Conservation (phyloP, 75 land plant species). For the Adiantum capillusveneris region DNA sequence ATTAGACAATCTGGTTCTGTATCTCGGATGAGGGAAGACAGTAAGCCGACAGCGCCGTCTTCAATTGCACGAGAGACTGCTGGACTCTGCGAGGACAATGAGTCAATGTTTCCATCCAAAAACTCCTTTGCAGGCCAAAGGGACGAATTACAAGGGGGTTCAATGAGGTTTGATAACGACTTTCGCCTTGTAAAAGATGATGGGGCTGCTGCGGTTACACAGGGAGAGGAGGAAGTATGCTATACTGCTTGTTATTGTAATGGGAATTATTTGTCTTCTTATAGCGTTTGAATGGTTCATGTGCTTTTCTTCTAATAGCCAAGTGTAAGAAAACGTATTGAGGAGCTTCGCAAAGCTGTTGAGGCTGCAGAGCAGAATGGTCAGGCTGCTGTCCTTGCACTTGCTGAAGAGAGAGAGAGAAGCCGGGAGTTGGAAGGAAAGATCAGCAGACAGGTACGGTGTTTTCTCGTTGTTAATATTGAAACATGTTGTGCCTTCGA, state of each 20-base stretch:
- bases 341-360: constrained; percentile 31
- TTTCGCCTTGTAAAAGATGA: too few relatives aligned
- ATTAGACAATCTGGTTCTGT: neutral
- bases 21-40: neutral
- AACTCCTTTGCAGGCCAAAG: too few relatives aligned
- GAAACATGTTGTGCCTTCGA: too few relatives aligned
- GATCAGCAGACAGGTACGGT: constrained; percentile 34
- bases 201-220: too few relatives aligned
- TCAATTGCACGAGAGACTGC: too few relatives aligned
- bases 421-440: constrained; percentile 34
- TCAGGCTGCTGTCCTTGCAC: constrained; percentile 29
- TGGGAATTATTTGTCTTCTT: neutral
- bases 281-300: neutral
- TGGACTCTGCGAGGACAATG: too few relatives aligned
- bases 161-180: too few relatives aligned
- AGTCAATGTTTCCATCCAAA: too few relatives aligned
- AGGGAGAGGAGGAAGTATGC: neutral
- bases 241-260: neutral
- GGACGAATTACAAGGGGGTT: too few relatives aligned
- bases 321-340: constrained; percentile 20
- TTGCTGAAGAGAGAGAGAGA: constrained; percentile 29
- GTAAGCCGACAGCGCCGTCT: too few relatives aligned
- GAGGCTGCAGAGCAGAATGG: constrained; percentile 34
- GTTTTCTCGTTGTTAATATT: too few relatives aligned
- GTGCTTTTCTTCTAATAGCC: neutral